Evolutionary conservation across 805 yeast species (phyloP).

Genomic region (Hanseniaspora jakobsenii): DNA sequence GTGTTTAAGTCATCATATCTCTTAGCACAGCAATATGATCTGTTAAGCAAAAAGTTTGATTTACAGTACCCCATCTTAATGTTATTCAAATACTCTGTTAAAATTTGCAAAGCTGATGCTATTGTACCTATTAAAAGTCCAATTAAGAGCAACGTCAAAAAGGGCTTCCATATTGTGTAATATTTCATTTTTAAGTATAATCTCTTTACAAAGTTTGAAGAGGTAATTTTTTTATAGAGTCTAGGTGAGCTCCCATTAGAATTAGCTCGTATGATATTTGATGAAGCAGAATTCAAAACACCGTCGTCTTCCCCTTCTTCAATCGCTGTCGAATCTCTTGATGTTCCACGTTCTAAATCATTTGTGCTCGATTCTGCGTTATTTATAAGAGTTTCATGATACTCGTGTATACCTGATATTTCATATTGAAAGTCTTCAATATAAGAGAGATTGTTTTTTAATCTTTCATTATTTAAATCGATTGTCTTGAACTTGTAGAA

Average conservation of each 20-base stretch:
- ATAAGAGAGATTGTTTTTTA: slow-evolving; percentile 12
- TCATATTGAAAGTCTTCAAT: slow-evolving; percentile 14
- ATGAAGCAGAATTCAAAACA: too few relatives aligned
- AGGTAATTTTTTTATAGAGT: slow-evolving; percentile 12
- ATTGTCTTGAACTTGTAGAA: slow-evolving; percentile 14
- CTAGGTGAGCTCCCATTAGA: not conserved
- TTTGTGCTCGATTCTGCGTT: too few relatives aligned
- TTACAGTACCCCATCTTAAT: slow-evolving; percentile 70
- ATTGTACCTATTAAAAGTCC: slow-evolving; percentile 70
- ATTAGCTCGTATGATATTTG: too few relatives aligned
- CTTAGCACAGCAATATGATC: slow-evolving; percentile 74
- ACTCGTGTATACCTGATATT: slow-evolving; percentile 10
- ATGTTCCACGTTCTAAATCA: too few relatives aligned
- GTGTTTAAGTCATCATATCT: slow-evolving; percentile 18
- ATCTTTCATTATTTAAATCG: slow-evolving; percentile 15
- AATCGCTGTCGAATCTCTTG: slow-evolving; percentile 2
- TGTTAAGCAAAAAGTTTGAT: slow-evolving; percentile 54
- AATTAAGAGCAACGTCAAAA: slow-evolving; percentile 63
- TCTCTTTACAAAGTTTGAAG: slow-evolving; percentile 18
- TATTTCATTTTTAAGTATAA: slow-evolving; percentile 35
- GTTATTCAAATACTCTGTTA: slow-evolving; percentile 78
- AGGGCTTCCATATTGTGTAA: slow-evolving; percentile 27
- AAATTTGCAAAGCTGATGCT: slow-evolving; percentile 69
- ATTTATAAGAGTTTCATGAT: slow-evolving; percentile 13
- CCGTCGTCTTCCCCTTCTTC: not conserved